Base-by-base conservation (phyloP, 2,329 filamentous ascomycete genomes). In the Sarocladium strictum region DNA sequence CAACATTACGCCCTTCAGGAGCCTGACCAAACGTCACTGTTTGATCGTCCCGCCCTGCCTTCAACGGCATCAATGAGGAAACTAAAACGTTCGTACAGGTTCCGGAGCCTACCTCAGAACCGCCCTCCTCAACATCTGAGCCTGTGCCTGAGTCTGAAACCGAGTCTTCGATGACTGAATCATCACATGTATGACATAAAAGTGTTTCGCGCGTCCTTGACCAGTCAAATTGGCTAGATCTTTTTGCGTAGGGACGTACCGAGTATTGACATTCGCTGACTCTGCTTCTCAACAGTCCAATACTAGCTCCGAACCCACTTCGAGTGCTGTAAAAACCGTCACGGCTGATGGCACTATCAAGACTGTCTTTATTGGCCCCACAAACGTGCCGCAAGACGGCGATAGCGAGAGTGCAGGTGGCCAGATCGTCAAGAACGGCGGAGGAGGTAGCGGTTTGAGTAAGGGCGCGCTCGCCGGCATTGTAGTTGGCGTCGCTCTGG, bases 281-380 rank as follows among this genome's bases (percentile, higher is more conserved):
- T 11, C 21, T n/a, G n/a, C n/a, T 33, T 23, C 3, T 17, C n/a
- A 10, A 15, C 29, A 51, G 47, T 9, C 26, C 23, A 17, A 27
- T 9, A 40, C 50, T 19, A 26, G n/a, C n/a, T n/a, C 11, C 21
- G 21, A 53, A 40, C 32, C 50, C 4, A n/a, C 50, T 6, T 38
- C 50, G 19, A 53, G 4, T 17, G 21, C 60, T 0, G 61, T 81
- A 2, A 69, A 76, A 61, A 85, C 82, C 0, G 73, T 85, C 10
- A 85, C 80, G 0, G 71, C 73, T 6, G 76, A 72, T 10, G 80
- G 81, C 17, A 74, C 69, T 4, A 68, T 83, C 21, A 74, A 72
- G 55, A 85, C 80, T 1, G 75, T 85, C 2, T 83, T 78, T 1
- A 72, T 80, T 15, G 71, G 71, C 6, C 78, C 80, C 0, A 75